Conservation (phyloP, 306 rosid genomes). For the Cicer bijugum region DNA sequence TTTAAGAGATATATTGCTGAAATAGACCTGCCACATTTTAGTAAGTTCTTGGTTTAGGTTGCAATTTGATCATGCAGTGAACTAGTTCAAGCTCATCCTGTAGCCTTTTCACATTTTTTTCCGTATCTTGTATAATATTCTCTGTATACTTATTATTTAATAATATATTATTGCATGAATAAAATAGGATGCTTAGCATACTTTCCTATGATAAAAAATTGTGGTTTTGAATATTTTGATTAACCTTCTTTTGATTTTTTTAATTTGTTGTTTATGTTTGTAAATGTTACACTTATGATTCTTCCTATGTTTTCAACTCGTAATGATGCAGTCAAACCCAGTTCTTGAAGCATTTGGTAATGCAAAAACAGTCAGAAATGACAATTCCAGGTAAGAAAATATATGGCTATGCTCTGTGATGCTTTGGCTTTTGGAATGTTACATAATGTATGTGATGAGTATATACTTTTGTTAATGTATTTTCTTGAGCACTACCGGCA, state of each 20-base stretch:
- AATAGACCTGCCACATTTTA: constrained; percentile 16
- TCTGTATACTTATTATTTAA: constrained; percentile 23
- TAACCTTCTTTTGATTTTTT: constrained; percentile 28
- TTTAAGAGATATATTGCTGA: constrained; percentile 26
- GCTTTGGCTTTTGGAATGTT: constrained; percentile 37
- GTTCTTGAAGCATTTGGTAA: constrained; percentile 99
- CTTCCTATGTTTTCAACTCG: constrained; percentile 32
- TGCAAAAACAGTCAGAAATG: constrained; percentile 86
- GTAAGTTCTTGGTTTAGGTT: constrained; percentile 14
- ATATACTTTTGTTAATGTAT: constrained; percentile 3
- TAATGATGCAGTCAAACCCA: constrained; percentile 82
- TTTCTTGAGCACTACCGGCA: constrained; percentile 33
- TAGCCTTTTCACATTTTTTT: constrained; percentile 15
- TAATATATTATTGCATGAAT: constrained; percentile 17
- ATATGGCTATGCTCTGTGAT: constrained; percentile 30
- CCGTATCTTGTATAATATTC: neutral
- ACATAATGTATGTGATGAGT: constrained; percentile 10
- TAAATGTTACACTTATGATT: constrained; percentile 27
- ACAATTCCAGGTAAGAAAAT: constrained; percentile 83
- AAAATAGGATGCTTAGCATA: constrained; percentile 15
- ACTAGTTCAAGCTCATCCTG: constrained; percentile 28
- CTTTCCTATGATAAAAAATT: constrained; percentile 18
- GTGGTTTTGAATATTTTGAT: constrained; percentile 32
- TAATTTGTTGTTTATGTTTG: constrained; percentile 17
- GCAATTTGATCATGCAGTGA: constrained; percentile 28